Evolutionary conservation across 2,329 filamentous ascomycete species (phyloP).

Genomic region (Chrysoporthe cubensis): DNA sequence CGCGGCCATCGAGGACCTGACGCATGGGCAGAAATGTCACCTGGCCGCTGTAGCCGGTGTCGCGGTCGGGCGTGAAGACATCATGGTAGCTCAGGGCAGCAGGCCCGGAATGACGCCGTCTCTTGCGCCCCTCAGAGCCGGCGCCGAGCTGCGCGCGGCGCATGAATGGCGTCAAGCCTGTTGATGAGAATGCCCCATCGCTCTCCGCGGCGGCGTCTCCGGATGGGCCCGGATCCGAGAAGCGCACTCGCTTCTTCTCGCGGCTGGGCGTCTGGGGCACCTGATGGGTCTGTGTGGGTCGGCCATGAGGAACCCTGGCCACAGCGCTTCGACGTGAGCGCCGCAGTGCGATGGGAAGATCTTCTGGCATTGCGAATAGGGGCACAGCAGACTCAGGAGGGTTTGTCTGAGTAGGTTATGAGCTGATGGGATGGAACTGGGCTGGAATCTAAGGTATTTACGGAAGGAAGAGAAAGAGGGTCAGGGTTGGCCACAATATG

Average conservation of each 20-base stretch:
- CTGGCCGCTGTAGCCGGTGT: slow-evolving; percentile 40
- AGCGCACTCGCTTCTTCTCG: slow-evolving; percentile 54
- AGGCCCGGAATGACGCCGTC: slow-evolving; percentile 53
- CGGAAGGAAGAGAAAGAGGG: background rate
- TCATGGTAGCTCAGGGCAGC: slow-evolving; percentile 28
- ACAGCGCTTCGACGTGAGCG: slow-evolving; percentile 53
- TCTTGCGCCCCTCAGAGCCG: slow-evolving; percentile 35
- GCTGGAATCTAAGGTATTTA: background rate
- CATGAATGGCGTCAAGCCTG: slow-evolving; percentile 63
- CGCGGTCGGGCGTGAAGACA: slow-evolving; percentile 27
- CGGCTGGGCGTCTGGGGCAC: slow-evolving; percentile 34
- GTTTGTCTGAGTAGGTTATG: too few relatives aligned
- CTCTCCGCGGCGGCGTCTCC: slow-evolving; percentile 33
- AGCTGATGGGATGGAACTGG: background rate
- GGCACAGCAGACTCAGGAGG: background rate
- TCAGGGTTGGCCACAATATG: background rate
- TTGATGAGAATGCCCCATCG: slow-evolving; percentile 38
- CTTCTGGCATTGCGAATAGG: slow-evolving; percentile 40
- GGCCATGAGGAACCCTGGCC: slow-evolving; percentile 24
- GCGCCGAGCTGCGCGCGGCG: slow-evolving; percentile 51
- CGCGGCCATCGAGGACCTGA: slow-evolving; percentile 59
- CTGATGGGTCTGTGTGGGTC: slow-evolving; percentile 30
- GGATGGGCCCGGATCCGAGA: slow-evolving; percentile 59
- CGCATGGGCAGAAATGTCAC: slow-evolving; percentile 54
- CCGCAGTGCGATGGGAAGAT: slow-evolving; percentile 60